These are phyloP conservation scores for Lactarius psammicola DNA, from an alignment of 768 basidiomycete genomes.

Conservation along the genomic window DNA sequence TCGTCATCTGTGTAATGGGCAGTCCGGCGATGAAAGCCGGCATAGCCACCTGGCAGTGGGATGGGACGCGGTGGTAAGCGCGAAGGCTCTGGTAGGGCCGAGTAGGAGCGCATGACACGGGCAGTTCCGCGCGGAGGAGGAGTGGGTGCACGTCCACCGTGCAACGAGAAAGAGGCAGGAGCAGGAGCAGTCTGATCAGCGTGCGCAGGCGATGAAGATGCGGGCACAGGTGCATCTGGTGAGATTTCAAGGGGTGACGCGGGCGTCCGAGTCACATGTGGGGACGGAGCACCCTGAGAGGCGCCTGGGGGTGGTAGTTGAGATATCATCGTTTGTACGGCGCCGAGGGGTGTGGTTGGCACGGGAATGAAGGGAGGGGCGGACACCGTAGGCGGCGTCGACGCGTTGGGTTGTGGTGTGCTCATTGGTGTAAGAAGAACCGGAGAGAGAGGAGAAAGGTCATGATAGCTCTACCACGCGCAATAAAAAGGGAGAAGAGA, in stretches of 20 bases:
- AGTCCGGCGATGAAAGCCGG: not conserved
- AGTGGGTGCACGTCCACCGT: not conserved
- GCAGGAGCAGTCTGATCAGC: too few relatives aligned
- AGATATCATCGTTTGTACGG: conserved; percentile 3
- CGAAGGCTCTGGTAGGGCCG: not conserved
- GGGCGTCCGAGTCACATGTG: too few relatives aligned
- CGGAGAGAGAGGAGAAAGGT: not conserved
- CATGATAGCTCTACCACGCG: not conserved
- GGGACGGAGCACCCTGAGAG: not conserved
- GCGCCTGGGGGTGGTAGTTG: not conserved
- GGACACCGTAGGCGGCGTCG: not conserved
- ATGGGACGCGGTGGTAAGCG: conserved; percentile 3
- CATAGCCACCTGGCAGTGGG: not conserved
- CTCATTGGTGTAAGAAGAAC: not conserved
- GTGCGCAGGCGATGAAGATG: not conserved
- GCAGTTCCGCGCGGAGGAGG: conserved; percentile 10
- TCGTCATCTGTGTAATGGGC: not conserved
- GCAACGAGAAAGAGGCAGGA: not conserved
- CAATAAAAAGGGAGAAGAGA: not conserved
- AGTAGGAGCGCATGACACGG: not conserved
- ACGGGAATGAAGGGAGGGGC: not conserved
- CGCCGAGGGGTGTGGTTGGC: not conserved
- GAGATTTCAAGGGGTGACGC: not conserved
- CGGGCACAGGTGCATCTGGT: not conserved
- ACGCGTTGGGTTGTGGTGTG: not conserved